Conservation (phyloP, 345 rosid species). For the Mercurialis annua region DNA sequence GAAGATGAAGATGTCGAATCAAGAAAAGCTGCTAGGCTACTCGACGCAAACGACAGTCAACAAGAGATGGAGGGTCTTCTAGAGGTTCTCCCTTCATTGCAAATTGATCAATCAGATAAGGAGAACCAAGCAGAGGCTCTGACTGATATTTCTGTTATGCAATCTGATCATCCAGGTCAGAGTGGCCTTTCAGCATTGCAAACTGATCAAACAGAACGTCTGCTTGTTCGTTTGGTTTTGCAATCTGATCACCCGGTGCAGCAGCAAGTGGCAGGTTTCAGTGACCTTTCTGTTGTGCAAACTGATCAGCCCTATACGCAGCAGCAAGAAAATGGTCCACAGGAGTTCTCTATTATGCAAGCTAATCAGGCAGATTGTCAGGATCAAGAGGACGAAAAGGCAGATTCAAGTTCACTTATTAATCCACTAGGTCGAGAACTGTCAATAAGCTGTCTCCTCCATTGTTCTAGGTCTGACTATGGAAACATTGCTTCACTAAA, state of each 20-base stretch:
- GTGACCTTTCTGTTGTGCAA: neutral
- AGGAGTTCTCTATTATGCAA: neutral
- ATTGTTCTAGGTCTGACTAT: constrained; percentile 54
- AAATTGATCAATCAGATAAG: neutral
- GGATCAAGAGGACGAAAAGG: constrained; percentile 24
- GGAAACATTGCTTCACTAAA: constrained; percentile 37
- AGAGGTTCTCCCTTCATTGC: constrained; percentile 5
- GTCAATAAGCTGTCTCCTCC: constrained; percentile 52
- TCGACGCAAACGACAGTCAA: constrained; percentile 7
- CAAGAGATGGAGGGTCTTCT: constrained; percentile 8
- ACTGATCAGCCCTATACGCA: constrained; percentile 4
- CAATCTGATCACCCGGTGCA: neutral
- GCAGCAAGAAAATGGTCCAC: constrained; percentile 6
- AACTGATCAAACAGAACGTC: neutral
- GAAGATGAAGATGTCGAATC: constrained; percentile 22
- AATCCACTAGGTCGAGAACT: constrained; percentile 59
- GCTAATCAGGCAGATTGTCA: constrained; percentile 10
- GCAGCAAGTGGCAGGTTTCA: neutral
- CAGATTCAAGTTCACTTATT: constrained; percentile 50
- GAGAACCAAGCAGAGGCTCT: neutral
- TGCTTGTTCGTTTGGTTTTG: neutral
- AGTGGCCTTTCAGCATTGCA: constrained; percentile 7
- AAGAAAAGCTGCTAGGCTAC: constrained; percentile 30
- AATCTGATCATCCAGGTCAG: constrained; percentile 6
- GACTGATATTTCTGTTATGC: neutral